Conservation (phyloP, 2,329 filamentous ascomycete species). For the Chaetomium sp. region DNA sequence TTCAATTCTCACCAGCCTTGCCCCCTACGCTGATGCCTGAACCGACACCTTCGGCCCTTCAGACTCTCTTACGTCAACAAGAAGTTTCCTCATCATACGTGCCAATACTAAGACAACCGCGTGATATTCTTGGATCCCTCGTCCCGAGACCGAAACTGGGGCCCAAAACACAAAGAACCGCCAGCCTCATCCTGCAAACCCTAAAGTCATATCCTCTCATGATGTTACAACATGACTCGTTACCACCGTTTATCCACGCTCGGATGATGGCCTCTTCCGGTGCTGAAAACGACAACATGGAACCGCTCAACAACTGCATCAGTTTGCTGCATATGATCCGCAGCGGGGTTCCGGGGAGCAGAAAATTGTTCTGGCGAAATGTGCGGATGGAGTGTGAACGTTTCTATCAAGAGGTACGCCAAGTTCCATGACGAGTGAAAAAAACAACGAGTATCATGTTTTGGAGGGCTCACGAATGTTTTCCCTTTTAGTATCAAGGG, state of each 20-base stretch:
- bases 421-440: background rate
- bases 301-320: constrained; percentile 15
- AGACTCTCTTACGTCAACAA: background rate
- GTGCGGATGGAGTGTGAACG: constrained; percentile 14
- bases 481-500: background rate
- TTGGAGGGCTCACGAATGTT: background rate
- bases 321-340: constrained; percentile 10
- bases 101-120: background rate
- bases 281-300: constrained; percentile 4
- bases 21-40: background rate
- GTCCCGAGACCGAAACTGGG: background rate
- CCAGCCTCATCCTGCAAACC: constrained; percentile 2
- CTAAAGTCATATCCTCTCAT: constrained; percentile 12
- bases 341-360: background rate
- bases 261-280: background rate
- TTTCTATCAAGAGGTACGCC: constrained; percentile 7
- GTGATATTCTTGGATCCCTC: background rate
- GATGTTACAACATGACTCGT: background rate
- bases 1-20: background rate
- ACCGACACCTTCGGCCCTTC: background rate
- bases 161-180: background rate
- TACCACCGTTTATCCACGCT: constrained; percentile 12
- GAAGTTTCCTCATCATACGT: background rate
- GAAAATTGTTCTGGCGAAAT: constrained; percentile 13
- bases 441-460: background rate